Evolutionary conservation across 73 alveolate genomes (phyloP).

Genomic region (Symbiodinium pilosum): DNA sequence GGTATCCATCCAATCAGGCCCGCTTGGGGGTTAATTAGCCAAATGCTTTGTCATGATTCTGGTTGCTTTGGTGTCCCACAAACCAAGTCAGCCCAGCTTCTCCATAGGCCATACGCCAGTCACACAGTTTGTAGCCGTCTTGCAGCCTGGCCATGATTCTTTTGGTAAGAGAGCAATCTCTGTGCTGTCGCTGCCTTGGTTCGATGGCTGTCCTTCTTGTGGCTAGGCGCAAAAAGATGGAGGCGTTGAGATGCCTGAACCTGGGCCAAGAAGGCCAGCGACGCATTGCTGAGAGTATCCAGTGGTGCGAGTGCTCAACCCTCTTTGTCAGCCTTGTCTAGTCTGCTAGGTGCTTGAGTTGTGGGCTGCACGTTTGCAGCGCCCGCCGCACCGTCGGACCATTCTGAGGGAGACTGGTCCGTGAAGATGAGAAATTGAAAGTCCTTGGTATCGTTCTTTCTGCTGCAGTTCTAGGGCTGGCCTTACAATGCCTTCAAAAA

Average conservation of each 20-base stretch:
- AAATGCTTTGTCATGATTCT: not conserved
- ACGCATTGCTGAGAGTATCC: not conserved
- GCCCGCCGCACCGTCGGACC: not conserved
- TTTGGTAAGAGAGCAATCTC: not conserved
- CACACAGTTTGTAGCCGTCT: not conserved
- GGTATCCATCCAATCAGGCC: too few relatives aligned
- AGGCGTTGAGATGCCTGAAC: not conserved
- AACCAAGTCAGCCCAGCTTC: not conserved
- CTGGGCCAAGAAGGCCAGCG: not conserved
- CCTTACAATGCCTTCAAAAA: too few relatives aligned
- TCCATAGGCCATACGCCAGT: conserved; percentile 16
- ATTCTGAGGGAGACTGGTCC: not conserved
- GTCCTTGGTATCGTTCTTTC: not conserved
- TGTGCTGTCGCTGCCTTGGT: not conserved
- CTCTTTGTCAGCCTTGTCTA: too few relatives aligned
- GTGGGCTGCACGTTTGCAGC: not conserved
- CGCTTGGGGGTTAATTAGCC: too few relatives aligned
- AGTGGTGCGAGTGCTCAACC: too few relatives aligned
- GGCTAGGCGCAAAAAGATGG: not conserved
- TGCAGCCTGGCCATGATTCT: not conserved
- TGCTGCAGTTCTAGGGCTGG: not conserved
- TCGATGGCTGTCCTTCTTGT: not conserved
- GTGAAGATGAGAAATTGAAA: conserved; percentile 1
- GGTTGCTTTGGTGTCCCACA: not conserved
- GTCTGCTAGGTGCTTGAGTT: too few relatives aligned